Evolutionary conservation across 441 rosid genomes (phyloP).

Genomic region (Jatropha multifida): DNA sequence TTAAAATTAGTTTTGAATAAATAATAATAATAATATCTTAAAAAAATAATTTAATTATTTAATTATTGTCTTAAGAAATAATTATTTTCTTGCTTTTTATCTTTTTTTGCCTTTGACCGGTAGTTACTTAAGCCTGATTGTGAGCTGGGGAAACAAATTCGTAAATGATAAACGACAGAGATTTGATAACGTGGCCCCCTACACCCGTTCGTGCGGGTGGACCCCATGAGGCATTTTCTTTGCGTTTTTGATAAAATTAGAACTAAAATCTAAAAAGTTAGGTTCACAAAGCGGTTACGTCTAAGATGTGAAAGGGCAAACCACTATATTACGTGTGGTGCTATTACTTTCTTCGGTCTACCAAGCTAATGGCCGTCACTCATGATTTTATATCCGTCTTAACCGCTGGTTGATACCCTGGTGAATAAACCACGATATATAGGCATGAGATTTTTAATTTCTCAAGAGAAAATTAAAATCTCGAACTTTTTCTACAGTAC

Average conservation of each 20-base stretch:
- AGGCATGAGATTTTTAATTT: not conserved
- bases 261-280: not conserved
- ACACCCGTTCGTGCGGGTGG: conserved; percentile 59
- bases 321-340: conserved; percentile 7
- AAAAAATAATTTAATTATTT: too few species aligned
- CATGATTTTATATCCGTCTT: conserved; percentile 2
- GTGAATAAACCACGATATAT: not conserved
- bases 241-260: not conserved
- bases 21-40: too few species aligned
- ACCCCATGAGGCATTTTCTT: conserved; percentile 21
- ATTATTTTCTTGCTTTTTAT: too few species aligned
- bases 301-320: not conserved
- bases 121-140: too few species aligned
- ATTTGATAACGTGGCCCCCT: conserved; percentile 50
- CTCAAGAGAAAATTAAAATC: conserved; percentile 3
- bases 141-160: not conserved
- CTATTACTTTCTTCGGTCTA: not conserved
- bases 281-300: conserved; percentile 23
- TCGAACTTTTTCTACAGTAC: too few species aligned
- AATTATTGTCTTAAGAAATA: too few species aligned
- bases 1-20: too few species aligned
- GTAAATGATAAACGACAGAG: conserved; percentile 39
- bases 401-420: not conserved
- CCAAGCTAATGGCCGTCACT: not conserved
- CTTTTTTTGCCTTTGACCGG: too few species aligned